Conservation (phyloP, 495 filamentous ascomycete species). For the Penicillium bovifimosum region DNA sequence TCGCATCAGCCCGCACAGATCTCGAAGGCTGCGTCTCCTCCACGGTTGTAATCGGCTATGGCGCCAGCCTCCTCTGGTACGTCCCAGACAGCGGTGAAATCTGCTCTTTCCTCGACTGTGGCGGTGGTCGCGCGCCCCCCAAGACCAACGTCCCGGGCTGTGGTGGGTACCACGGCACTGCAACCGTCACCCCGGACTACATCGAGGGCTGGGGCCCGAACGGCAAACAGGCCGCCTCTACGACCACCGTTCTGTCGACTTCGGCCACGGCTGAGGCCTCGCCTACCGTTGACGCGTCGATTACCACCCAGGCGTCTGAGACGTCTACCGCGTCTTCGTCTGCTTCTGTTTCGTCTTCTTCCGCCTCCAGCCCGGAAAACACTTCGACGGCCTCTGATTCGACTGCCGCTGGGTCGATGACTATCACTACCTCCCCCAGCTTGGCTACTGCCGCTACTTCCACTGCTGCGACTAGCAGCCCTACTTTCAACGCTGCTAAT, state of each 20-base stretch:
- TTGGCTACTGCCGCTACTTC: conserved; percentile 9
- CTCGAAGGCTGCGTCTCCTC: conserved; percentile 27
- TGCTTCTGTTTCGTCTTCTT: conserved; percentile 16
- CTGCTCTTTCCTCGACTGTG: conserved; percentile 58
- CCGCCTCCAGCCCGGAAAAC: conserved; percentile 2
- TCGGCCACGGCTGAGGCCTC: background rate
- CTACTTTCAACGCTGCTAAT: conserved; percentile 11
- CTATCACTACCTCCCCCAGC: conserved; percentile 14
- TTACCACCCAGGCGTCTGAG: background rate
- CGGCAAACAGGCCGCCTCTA: conserved; percentile 17
- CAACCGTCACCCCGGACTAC: conserved; percentile 45
- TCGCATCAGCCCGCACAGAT: conserved; percentile 25
- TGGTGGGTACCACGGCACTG: conserved; percentile 51
- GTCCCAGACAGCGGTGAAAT: conserved; percentile 54
- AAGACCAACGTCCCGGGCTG: conserved; percentile 59
- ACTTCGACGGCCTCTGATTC: background rate
- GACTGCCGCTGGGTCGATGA: background rate
- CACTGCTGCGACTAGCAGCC: conserved; percentile 6
- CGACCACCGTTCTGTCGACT: conserved; percentile 14
- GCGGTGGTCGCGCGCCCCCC: conserved; percentile 56
- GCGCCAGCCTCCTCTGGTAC: conserved; percentile 46
- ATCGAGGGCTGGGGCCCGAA: conserved; percentile 35
- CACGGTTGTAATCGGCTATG: conserved; percentile 26
- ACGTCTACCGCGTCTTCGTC: background rate
- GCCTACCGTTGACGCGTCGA: background rate